Conservation (phyloP, 768 basidiomycete genomes). For the Amanita phalloides region DNA sequence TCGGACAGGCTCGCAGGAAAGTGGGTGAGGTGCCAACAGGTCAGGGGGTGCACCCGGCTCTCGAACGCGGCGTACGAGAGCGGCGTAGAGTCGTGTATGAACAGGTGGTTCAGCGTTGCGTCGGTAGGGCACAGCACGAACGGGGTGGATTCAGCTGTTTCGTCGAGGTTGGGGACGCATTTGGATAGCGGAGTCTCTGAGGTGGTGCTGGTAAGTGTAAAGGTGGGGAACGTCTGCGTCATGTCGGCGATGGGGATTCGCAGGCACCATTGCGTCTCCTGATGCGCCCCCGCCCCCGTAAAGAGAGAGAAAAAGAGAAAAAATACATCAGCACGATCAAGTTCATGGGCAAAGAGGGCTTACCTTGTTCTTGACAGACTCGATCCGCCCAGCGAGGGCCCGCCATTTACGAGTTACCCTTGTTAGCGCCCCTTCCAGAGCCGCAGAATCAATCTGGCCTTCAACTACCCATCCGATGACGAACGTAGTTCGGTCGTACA, state of each 20-base stretch:
- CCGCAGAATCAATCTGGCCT: constrained; percentile 17
- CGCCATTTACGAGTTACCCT: constrained; percentile 22
- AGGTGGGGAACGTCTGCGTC: constrained; percentile 23
- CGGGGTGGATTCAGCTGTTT: not conserved
- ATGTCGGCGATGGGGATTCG: constrained; percentile 25
- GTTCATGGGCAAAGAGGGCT: constrained; percentile 2
- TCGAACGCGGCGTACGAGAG: constrained; percentile 26
- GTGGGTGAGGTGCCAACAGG: constrained; percentile 33
- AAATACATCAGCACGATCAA: not conserved
- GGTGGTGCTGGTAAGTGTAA: constrained; percentile 22
- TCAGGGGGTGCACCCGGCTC: constrained; percentile 20
- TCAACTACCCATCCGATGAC: constrained; percentile 24
- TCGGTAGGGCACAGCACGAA: constrained; percentile 12
- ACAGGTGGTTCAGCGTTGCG: constrained; percentile 25
- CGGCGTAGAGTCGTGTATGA: constrained; percentile 28
- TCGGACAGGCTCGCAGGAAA: constrained; percentile 21
- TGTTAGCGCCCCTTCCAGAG: constrained; percentile 13
- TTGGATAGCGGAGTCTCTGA: constrained; percentile 23
- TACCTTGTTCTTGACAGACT: constrained; percentile 12
- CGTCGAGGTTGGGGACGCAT: constrained; percentile 11
- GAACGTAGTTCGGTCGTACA: constrained; percentile 19
- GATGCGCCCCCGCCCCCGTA: not conserved
- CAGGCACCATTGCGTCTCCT: constrained; percentile 10
- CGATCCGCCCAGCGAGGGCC: constrained; percentile 19
- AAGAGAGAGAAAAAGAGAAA: not conserved